Evolutionary conservation across 106 monocot species (phyloP), one percentile per base, ranked within the genome.

Genomic region (Amphibolis antarctica): DNA sequence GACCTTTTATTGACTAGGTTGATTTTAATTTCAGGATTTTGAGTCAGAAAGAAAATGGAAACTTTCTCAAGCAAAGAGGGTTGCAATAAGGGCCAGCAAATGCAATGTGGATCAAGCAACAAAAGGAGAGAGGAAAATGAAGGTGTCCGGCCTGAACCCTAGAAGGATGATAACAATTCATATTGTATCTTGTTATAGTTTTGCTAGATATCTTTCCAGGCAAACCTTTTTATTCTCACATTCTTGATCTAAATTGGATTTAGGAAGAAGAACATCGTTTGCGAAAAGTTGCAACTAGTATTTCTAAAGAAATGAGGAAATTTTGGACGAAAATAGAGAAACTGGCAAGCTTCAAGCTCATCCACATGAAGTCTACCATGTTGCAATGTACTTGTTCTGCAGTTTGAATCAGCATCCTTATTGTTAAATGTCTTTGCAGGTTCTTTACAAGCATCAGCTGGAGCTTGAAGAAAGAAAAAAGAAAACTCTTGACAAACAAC

Each of bases 31-130:
- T 21, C 66, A 99, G 91, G 98, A 91, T 77, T 99, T 99, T 81
- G 98, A 99, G 44, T 78, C 98, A 24, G 98, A 91, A 69, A 88
- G 98, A 53, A 91, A 92, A 79, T 99, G 91, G 98, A 99, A 99
- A 71, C 62, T 91, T 72, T 69, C 91, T 68, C 85, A 84, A 44
- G 98, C 98, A 19, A 99, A 99, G 60, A 88, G 77, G 67, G 91
- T 88, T 69, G 87, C 98, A 29, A 60, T 88, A 66, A 72, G 85
- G 58, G 91, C 88, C 43, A 91, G 74, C 58, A 91, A 88, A 74
- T 88, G 72, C 73, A 65, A 80, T 47, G 27, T 78, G 14, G 82
- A 90, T 53, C 84, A 84, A 64, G 81, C 84, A 24, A 88, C 85
- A 1, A 80, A 79, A 43, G 91, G 80, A 57, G 98, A 99, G 65